Conservation (phyloP, 139 green algal species). For the Edaphochlamys debaryana region DNA sequence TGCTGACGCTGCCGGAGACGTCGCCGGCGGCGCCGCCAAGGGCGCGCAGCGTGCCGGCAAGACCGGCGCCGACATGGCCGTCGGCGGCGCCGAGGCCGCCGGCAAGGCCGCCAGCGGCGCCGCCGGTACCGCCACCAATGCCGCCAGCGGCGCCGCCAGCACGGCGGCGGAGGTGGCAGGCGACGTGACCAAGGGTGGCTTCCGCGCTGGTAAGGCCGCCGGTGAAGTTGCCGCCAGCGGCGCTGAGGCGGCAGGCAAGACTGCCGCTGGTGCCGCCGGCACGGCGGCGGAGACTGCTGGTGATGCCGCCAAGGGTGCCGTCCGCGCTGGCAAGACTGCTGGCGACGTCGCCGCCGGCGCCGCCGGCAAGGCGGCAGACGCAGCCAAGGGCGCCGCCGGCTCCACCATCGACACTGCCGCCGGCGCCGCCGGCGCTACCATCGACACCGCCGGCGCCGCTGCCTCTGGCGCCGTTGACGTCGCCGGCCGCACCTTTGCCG, state of each 20-base stretch:
- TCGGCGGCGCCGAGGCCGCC: not conserved
- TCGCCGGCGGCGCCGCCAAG: not conserved
- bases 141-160: not conserved
- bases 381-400: not conserved
- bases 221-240: too few species aligned
- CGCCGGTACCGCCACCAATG: too few species aligned
- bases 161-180: not conserved
- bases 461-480: not conserved
- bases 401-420: not conserved
- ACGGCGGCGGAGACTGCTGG: not conserved
- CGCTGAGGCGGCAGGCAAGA: not conserved
- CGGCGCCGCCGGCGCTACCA: not conserved
- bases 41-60: not conserved
- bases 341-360: not conserved
- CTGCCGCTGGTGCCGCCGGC: not conserved
- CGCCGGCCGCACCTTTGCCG: not conserved
- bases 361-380: not conserved
- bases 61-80: not conserved
- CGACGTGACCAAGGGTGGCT: not conserved
- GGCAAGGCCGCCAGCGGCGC: not conserved
- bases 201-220: not conserved
- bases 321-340: not conserved
- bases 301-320: not conserved
- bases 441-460: not conserved
- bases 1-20: not conserved